Base-by-base conservation (phyloP, 192 early-diverging fungal genomes). In the Coemansia sp. region DNA sequence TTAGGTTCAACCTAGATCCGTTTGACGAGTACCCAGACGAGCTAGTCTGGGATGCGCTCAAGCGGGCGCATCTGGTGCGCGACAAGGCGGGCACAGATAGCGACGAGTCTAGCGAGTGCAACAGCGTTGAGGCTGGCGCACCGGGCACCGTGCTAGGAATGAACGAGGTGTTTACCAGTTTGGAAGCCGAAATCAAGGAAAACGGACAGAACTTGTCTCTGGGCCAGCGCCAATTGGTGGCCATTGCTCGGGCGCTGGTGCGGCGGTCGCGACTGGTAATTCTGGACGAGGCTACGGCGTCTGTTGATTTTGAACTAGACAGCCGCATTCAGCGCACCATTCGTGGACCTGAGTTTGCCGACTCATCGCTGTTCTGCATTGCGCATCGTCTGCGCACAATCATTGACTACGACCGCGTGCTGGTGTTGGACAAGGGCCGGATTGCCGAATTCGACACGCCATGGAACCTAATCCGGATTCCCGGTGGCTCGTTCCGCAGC, bases 371-470 rank as follows among this genome's bases (percentile, higher is more conserved):
- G 37, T 73, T 98, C 24, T 89, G 87, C 37, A 93, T 98, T 70
- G 96, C 96, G 0, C 96, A 98, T 65, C 85, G 95, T n/a, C 69
- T 94, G 50, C 82, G 87, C 42, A 94, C 94, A 0, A 86, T 96
- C 51, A 90, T 88, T 5, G 90, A 90, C 65, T 94, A 92, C 61
- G 94, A 96, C 67, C 82, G 87, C 10, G 85, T 96, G 14, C 56
- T 94, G 63, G 94, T 97, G 2, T 56, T 94, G 69, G 90, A 92
- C 62, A 84, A 84, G 18, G 95, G 95, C 5, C 47, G 62, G 23
- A 60, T 97, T 2, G 86, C 82, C 1, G 95, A 98, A 68, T 93
- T 86, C 83, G 95, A 92, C 64, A 85, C 85, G 12, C 95, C 95
- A 1, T 77, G 81, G 49, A 83, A 68, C 6, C 70, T 98, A 47